phyloP scores from a whole-genome alignment of 805 yeast genomes.

The Isabelozyma gotoi region DNA sequence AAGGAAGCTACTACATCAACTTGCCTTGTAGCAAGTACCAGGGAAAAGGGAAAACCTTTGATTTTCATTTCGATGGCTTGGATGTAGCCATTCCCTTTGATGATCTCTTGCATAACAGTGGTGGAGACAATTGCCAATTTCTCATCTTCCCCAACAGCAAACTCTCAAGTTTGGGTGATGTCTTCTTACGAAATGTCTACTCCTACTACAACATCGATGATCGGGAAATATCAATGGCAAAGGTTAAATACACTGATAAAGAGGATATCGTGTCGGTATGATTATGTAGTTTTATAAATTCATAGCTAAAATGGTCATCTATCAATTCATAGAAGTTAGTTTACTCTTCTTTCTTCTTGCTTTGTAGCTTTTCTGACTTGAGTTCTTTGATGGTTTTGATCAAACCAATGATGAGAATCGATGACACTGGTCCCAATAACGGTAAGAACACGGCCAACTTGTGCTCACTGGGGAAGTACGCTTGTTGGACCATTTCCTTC shows the following conservation, averaged over 20 bases:
- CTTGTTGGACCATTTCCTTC: constrained; percentile 92
- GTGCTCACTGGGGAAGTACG: constrained; percentile 93
- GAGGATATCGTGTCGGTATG: constrained; percentile 2
- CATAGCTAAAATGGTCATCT: neutral
- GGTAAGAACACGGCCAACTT: constrained; percentile 93
- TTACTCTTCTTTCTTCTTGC: neutral
- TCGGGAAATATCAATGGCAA: constrained; percentile 12
- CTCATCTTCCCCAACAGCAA: neutral
- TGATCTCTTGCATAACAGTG: neutral
- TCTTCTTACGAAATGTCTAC: constrained; percentile 16
- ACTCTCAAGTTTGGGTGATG: constrained; percentile 9
- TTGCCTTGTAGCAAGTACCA: neutral
- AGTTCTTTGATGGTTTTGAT: constrained; percentile 46
- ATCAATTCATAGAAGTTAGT: too few relatives aligned
- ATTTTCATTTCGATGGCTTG: neutral
- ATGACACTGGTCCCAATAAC: constrained; percentile 76
- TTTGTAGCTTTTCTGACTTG: constrained; percentile 19
- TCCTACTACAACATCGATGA: constrained; percentile 14
- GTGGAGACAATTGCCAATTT: neutral
- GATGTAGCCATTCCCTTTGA: neutral
- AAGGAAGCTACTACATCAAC: neutral
- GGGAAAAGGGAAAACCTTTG: neutral
- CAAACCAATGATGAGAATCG: constrained; percentile 58
- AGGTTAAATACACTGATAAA: constrained; percentile 6
- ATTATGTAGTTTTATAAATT: neutral